A percentile compares a stretch with the other conserved stretches of the same genome.
Conservation (phyloP, 208 protist species). For the Trypanosomatidae sp. region DNA sequence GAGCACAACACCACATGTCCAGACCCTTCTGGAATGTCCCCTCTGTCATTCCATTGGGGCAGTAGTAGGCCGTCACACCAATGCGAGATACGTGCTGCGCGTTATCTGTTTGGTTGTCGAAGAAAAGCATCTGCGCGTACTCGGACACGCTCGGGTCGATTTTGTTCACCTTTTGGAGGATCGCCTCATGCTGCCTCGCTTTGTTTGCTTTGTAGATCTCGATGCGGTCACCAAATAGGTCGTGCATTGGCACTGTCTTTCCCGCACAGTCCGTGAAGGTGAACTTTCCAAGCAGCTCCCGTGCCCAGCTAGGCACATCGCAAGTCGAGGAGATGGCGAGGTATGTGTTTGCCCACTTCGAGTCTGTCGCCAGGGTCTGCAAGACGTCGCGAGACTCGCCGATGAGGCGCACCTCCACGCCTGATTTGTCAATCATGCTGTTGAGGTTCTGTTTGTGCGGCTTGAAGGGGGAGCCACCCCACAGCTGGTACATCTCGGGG, state of each 20-base stretch:
- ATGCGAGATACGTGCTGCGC: slow-evolving; percentile 62
- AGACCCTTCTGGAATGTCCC: slow-evolving; percentile 74
- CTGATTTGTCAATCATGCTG: slow-evolving; percentile 55
- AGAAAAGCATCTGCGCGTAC: slow-evolving; percentile 88
- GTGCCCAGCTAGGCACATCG: slow-evolving; percentile 85
- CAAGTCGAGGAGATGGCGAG: slow-evolving; percentile 85
- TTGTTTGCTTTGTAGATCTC: slow-evolving; percentile 84
- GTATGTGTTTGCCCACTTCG: slow-evolving; percentile 51
- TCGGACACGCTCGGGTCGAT: slow-evolving; percentile 45
- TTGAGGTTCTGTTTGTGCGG: slow-evolving; percentile 35
- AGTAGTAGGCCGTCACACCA: slow-evolving; percentile 81
- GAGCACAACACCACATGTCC: slow-evolving; percentile 46
- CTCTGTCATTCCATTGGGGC: slow-evolving; percentile 65
- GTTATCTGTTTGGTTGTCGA: slow-evolving; percentile 91
- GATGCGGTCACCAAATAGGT: slow-evolving; percentile 66
- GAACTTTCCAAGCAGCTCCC: slow-evolving; percentile 72
- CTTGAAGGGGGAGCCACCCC: slow-evolving; percentile 78
- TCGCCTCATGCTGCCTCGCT: slow-evolving; percentile 59
- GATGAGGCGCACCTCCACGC: slow-evolving; percentile 67
- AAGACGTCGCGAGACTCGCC: slow-evolving; percentile 77
- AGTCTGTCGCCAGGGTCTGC: slow-evolving; percentile 46
- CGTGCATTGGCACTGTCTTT: slow-evolving; percentile 52
- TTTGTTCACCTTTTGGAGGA: slow-evolving; percentile 46
- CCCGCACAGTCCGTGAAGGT: slow-evolving; percentile 38
- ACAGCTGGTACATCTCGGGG: slow-evolving; percentile 91